A percentile compares a stretch with the other conserved stretches of the same genome.
phyloP scores from a whole-genome alignment of 2,329 filamentous ascomycete genomes.

The Penicillium sclerotiorum region DNA sequence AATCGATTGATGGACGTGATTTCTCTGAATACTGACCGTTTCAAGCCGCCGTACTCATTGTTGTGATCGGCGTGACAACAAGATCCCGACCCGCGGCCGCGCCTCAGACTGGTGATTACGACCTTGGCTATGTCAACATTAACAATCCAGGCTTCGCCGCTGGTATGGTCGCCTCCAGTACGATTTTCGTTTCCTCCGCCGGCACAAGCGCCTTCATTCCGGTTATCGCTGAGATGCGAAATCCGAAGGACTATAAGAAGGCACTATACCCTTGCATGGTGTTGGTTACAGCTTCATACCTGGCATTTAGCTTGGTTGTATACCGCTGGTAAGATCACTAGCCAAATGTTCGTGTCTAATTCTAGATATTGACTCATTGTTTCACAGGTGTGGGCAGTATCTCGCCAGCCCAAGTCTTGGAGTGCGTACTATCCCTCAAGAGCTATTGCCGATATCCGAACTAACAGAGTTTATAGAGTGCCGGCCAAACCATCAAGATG shows the following conservation, averaged over 20 bases:
- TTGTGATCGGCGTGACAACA: constrained; percentile 61
- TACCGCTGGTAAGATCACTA: constrained; percentile 64
- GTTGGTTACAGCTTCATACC: constrained; percentile 58
- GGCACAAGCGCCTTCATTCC: constrained; percentile 63
- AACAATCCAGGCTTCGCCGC: constrained; percentile 59
- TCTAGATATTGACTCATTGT: too few species aligned
- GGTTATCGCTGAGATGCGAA: constrained; percentile 65
- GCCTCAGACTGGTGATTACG: constrained; percentile 59
- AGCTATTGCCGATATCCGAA: background rate
- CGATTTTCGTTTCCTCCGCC: constrained; percentile 61
- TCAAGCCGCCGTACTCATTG: constrained; percentile 59
- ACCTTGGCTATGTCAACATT: constrained; percentile 60
- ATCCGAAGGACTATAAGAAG: constrained; percentile 61
- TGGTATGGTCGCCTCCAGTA: constrained; percentile 59
- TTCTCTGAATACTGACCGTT: too few species aligned
- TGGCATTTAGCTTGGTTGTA: constrained; percentile 60
- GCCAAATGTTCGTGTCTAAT: too few species aligned
- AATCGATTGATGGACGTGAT: too few species aligned
- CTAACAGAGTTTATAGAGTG: constrained; percentile 33
- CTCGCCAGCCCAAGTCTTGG: constrained; percentile 63
- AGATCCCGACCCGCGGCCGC: constrained; percentile 61
- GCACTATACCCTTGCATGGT: constrained; percentile 61
- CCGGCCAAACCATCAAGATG: constrained; percentile 62
- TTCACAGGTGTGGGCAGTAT: constrained; percentile 63
- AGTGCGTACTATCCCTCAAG: constrained; percentile 2